Evolutionary conservation across 2,329 filamentous ascomycete genomes (phyloP).

Genomic region (Diaporthe velutina): DNA sequence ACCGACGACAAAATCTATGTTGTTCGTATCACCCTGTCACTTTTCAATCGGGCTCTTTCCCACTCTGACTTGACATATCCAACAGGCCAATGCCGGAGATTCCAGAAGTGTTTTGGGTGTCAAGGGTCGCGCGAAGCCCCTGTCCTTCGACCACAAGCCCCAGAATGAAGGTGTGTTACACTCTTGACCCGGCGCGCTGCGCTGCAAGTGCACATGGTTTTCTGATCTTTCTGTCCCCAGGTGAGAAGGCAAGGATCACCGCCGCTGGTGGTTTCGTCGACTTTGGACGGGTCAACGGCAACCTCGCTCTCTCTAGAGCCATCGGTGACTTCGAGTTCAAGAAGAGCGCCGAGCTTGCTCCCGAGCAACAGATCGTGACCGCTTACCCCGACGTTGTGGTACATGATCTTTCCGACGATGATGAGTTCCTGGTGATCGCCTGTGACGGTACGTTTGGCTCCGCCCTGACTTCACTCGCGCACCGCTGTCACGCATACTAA

Average conservation of each 20-base stretch:
- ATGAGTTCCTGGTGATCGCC: slow-evolving; percentile 94
- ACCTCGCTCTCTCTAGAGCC: slow-evolving; percentile 93
- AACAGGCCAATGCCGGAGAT: slow-evolving; percentile 94
- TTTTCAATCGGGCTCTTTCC: slow-evolving; percentile 29
- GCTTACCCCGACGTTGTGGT: slow-evolving; percentile 94
- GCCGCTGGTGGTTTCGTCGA: slow-evolving; percentile 98
- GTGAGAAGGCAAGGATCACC: slow-evolving; percentile 95
- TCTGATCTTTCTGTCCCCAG: slow-evolving; percentile 59
- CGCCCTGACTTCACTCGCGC: not conserved
- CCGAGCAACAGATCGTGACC: slow-evolving; percentile 99
- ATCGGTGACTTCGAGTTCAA: slow-evolving; percentile 99
- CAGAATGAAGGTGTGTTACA: slow-evolving; percentile 86
- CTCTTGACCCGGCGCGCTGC: not conserved
- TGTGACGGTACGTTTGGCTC: slow-evolving; percentile 79
- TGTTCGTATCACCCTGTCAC: slow-evolving; percentile 70
- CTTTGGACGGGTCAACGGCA: slow-evolving; percentile 98
- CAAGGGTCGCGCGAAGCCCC: slow-evolving; percentile 95
- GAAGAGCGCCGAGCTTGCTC: slow-evolving; percentile 95
- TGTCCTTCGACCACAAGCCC: slow-evolving; percentile 99
- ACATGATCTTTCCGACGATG: slow-evolving; percentile 91
- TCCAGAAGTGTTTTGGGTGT: slow-evolving; percentile 95
- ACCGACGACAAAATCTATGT: slow-evolving; percentile 94
- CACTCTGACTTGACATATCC: slow-evolving; percentile 44
- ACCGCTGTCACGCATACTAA: not conserved
- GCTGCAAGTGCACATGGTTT: not conserved